A percentile compares a stretch with the other conserved stretches of the same genome.
Conservation (phyloP, 306 rosid species). For the Glycyrrhiza uralensis region DNA sequence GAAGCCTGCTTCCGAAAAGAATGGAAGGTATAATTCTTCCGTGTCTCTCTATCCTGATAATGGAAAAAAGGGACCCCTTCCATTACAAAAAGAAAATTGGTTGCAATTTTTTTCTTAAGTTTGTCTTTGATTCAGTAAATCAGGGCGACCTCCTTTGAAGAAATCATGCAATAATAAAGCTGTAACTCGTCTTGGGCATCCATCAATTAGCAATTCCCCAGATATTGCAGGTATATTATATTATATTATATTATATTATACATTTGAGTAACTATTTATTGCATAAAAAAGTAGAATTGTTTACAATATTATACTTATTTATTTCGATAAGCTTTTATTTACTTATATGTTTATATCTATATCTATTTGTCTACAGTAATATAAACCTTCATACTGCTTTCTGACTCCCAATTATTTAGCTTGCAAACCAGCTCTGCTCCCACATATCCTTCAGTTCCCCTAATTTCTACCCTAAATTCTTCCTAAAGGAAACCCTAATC, state of each 20-base stretch:
- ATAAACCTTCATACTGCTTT: background rate
- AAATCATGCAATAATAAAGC: slow-evolving; percentile 67
- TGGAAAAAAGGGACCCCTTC: background rate
- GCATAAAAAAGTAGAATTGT: background rate
- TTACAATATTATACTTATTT: slow-evolving; percentile 9
- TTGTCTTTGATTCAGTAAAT: slow-evolving; percentile 57
- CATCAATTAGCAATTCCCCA: slow-evolving; percentile 44
- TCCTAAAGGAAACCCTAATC: slow-evolving; percentile 12
- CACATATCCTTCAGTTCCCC: background rate
- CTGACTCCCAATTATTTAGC: background rate
- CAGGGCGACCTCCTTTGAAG: slow-evolving; percentile 77
- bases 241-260: too few relatives aligned
- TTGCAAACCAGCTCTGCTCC: background rate
- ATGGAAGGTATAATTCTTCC: slow-evolving; percentile 52
- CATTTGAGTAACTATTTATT: slow-evolving; percentile 1
- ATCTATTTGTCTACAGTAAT: background rate
- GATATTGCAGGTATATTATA: slow-evolving; percentile 65
- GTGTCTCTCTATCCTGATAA: background rate
- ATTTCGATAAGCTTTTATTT: background rate
- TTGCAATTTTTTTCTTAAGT: background rate
- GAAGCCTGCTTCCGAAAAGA: slow-evolving; percentile 59
- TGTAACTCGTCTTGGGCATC: slow-evolving; percentile 47
- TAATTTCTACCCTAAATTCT: slow-evolving; percentile 10
- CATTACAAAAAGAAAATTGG: background rate
- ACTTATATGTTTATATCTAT: background rate